phyloP scores from a whole-genome alignment of 208 protist genomes.

The Leishmania major region DNA sequence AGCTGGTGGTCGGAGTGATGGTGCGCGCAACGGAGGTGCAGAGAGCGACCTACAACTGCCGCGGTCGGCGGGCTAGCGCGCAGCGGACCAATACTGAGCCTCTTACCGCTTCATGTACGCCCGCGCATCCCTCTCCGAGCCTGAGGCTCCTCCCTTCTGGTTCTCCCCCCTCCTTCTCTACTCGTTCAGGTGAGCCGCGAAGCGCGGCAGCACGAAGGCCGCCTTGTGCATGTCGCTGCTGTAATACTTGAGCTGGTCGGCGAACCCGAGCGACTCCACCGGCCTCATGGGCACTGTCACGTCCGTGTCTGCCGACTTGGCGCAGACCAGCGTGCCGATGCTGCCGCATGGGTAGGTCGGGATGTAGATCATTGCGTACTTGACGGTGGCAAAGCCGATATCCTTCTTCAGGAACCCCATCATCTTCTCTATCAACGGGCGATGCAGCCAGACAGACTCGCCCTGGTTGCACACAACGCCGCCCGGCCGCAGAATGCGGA shows the following conservation, averaged over 20 bases:
- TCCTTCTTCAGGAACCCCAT: slow-evolving; percentile 76
- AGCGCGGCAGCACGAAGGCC: slow-evolving; percentile 82
- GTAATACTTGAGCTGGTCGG: slow-evolving; percentile 87
- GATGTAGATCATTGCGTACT: slow-evolving; percentile 93
- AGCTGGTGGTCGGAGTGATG: not conserved
- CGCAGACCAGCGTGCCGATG: slow-evolving; percentile 90
- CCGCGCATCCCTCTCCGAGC: not conserved
- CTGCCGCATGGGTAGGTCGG: slow-evolving; percentile 94
- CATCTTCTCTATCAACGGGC: slow-evolving; percentile 91
- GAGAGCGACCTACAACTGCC: not conserved
- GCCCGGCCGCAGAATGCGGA: slow-evolving; percentile 77
- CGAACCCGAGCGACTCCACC: slow-evolving; percentile 70
- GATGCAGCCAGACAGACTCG: slow-evolving; percentile 94
- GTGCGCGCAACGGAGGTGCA: not conserved
- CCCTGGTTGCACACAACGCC: slow-evolving; percentile 91
- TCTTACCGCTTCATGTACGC: not conserved
- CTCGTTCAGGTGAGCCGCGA: slow-evolving; percentile 75
- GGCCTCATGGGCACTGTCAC: slow-evolving; percentile 60
- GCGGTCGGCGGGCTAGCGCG: not conserved
- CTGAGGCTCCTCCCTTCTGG: not conserved
- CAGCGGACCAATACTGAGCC: not conserved
- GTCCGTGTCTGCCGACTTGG: slow-evolving; percentile 66
- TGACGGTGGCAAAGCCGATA: slow-evolving; percentile 80
- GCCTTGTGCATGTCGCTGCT: slow-evolving; percentile 80
- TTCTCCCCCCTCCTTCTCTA: not conserved